These are phyloP conservation scores for Aquilaria malaccensis DNA, from an alignment of 345 rosid species.

Conservation along the genomic window DNA sequence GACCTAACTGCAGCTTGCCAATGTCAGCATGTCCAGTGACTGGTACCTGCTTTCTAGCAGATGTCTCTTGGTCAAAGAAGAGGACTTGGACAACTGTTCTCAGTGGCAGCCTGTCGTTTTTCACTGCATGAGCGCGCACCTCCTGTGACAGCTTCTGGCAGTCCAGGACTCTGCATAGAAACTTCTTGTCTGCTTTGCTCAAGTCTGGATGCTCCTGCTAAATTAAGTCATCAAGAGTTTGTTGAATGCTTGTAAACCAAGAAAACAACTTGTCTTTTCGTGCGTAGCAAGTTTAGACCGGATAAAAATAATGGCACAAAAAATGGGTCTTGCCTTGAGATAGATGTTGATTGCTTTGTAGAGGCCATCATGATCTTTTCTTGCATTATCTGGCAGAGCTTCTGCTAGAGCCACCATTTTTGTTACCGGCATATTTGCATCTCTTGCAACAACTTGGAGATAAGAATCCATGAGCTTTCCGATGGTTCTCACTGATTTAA, in stretches of 20 bases:
- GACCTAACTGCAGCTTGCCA: constrained; percentile 22
- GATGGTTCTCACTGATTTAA: constrained; percentile 49
- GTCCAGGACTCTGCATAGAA: constrained; percentile 73
- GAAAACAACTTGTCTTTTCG: no score
- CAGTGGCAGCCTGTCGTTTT: constrained; percentile 87
- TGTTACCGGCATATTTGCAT: constrained; percentile 50
- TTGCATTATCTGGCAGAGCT: constrained; percentile 55
- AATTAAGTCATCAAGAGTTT: not conserved
- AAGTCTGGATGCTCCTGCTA: constrained; percentile 82
- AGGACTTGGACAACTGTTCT: constrained; percentile 93
- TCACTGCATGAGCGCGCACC: constrained; percentile 85
- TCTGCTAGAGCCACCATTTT: constrained; percentile 65
- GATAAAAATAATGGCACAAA: not conserved
- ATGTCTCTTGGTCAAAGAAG: constrained; percentile 78
- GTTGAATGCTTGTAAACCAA: no score
- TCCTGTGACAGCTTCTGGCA: constrained; percentile 89
- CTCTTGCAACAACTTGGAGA: constrained; percentile 70
- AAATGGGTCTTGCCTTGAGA: constrained; percentile 52
- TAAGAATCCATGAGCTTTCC: constrained; percentile 74
- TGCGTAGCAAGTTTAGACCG: no score
- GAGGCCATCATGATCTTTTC: constrained; percentile 72
- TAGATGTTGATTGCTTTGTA: constrained; percentile 82
- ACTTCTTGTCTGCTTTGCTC: constrained; percentile 76
- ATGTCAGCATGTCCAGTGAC: constrained; percentile 5
- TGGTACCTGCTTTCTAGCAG: constrained; percentile 28